Conservation (phyloP, 345 rosid genomes). For the Brassica carinata region DNA sequence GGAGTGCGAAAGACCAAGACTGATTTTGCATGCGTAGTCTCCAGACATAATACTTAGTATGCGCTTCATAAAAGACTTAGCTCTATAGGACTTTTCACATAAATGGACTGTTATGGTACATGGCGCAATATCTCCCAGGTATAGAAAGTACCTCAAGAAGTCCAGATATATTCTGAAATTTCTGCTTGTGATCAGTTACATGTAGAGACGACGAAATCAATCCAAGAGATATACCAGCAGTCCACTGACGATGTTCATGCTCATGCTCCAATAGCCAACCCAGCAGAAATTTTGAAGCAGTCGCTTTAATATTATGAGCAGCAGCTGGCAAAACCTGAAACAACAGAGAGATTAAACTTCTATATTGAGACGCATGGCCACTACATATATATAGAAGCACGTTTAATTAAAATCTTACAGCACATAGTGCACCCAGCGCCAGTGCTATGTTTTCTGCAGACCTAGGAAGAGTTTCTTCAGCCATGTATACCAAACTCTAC, state of each 20-base stretch:
- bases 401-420: constrained; percentile 50
- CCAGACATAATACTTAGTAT: constrained; percentile 14
- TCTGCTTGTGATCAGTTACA: constrained; percentile 81
- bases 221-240: constrained; percentile 94
- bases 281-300: constrained; percentile 81
- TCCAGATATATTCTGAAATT: constrained; percentile 65
- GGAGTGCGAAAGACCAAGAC: constrained; percentile 20
- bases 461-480: constrained; percentile 84
- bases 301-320: constrained; percentile 66
- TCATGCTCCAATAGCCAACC: constrained; percentile 80
- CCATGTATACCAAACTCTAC: constrained; percentile 64
- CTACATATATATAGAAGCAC: constrained; percentile 24
- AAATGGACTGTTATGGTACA: neutral
- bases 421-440: constrained; percentile 84
- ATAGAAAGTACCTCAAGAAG: constrained; percentile 70
- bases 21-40: neutral
- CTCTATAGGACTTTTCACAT: neutral
- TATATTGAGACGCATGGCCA: neutral
- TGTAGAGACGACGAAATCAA: constrained; percentile 72
- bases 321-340: constrained; percentile 85
- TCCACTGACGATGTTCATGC: constrained; percentile 94
- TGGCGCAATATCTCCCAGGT: constrained; percentile 10
- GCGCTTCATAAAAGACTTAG: neutral
- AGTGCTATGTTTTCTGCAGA: constrained; percentile 81
- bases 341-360: constrained; percentile 21